Percentiles rank a stretch among this genome's conserved stretches.
These are phyloP conservation scores for Elsinoe necatrix DNA, from an alignment of 2,329 filamentous ascomycete genomes.

Conservation along the genomic window DNA sequence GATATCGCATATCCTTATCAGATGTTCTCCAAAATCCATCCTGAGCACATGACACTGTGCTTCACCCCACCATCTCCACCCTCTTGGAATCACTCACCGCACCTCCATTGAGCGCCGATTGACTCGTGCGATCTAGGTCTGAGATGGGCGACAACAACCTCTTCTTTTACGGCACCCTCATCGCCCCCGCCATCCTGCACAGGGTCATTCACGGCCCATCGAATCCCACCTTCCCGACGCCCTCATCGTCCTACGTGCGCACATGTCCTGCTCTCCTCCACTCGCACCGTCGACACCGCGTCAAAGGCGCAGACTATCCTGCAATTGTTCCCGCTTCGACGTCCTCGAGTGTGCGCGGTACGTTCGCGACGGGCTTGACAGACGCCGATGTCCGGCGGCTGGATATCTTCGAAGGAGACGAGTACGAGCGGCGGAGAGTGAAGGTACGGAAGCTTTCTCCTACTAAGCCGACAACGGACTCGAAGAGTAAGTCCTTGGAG, in stretches of 20 bases:
- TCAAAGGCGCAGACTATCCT: constrained; percentile 67
- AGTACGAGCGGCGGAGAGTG: constrained; percentile 55
- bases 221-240: constrained; percentile 44
- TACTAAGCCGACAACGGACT: neutral
- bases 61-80: neutral
- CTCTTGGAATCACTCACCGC: no score
- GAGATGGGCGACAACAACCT: constrained; percentile 44
- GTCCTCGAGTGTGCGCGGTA: constrained; percentile 57
- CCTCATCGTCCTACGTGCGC: constrained; percentile 39
- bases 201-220: constrained; percentile 65
- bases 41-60: neutral
- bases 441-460: constrained; percentile 21
- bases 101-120: no score
- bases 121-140: neutral
- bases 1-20: constrained; percentile 10
- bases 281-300: constrained; percentile 61
- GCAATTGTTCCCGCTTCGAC: constrained; percentile 51
- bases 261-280: constrained; percentile 67
- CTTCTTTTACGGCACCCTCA: constrained; percentile 63
- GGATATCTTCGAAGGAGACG: constrained; percentile 71
- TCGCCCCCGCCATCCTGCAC: constrained; percentile 81
- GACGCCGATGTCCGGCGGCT: constrained; percentile 65
- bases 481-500: constrained; percentile 23
- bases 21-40: neutral
- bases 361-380: constrained; percentile 69